phyloP scores from a whole-genome alignment of 495 filamentous ascomycete species.

The Hypomontagnella submonticulosa region DNA sequence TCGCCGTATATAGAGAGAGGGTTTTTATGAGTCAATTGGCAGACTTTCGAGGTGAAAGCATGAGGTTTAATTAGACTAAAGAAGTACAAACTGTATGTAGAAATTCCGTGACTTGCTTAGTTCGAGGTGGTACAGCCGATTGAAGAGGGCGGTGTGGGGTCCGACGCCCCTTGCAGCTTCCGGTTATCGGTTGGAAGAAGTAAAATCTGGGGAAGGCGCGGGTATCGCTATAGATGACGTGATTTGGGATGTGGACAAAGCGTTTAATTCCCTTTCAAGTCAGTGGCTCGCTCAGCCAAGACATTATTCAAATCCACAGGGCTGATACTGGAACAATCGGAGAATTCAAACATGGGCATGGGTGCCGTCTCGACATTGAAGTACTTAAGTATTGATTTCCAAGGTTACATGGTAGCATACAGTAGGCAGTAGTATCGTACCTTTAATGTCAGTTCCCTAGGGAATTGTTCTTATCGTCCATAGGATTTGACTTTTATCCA shows the following conservation, averaged over 20 bases:
- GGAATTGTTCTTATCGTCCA: too few species aligned
- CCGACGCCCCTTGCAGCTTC: constrained; percentile 38
- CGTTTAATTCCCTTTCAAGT: neutral
- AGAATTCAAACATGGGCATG: too few species aligned
- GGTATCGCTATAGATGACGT: constrained; percentile 45
- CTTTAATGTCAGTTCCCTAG: too few species aligned
- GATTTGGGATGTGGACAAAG: constrained; percentile 35
- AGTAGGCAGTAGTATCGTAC: too few species aligned
- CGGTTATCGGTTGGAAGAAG: constrained; percentile 40
- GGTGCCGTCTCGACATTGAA: too few species aligned
- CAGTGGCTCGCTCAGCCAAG: too few species aligned
- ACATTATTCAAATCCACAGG: too few species aligned
- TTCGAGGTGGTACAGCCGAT: constrained; percentile 36
- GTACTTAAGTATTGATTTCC: too few species aligned
- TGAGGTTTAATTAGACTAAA: constrained; percentile 10
- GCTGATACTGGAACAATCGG: too few species aligned
- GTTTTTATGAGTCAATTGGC: constrained; percentile 22
- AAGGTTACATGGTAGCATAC: too few species aligned
- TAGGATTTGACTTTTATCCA: too few species aligned
- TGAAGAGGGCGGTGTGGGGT: constrained; percentile 33
- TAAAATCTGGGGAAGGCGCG: constrained; percentile 44
- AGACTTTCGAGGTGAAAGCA: constrained; percentile 4
- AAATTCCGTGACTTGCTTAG: constrained; percentile 43
- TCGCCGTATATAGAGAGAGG: neutral
- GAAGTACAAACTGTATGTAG: constrained; percentile 15